These are phyloP conservation scores for Rhazya stricta DNA, from an alignment of 257 asterid species.

Conservation along the genomic window DNA sequence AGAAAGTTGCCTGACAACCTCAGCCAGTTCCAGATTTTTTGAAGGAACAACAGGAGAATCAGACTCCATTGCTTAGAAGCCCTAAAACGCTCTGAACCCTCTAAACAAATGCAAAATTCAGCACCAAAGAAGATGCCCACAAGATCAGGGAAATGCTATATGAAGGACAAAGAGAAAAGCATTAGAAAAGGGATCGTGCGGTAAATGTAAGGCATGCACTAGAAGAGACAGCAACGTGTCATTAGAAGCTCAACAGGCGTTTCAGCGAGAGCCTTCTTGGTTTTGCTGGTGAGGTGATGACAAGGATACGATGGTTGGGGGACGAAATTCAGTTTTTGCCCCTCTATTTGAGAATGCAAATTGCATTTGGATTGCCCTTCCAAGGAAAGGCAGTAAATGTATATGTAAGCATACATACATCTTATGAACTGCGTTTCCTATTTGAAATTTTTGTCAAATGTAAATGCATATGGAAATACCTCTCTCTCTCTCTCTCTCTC, in stretches of 20 bases:
- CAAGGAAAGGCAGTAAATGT: not conserved
- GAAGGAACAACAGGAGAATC: not conserved
- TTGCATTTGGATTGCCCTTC: not conserved
- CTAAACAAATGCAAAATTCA: not conserved
- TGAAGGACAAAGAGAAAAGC: not conserved
- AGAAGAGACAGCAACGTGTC: not conserved
- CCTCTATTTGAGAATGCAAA: conserved; percentile 2
- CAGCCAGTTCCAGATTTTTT: not conserved
- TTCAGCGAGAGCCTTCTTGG: not conserved
- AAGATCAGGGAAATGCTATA: not conserved
- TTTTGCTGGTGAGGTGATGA: not conserved
- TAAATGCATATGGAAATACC: not conserved
- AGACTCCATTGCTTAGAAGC: not conserved
- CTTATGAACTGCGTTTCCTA: not conserved
- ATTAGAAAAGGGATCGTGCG: not conserved
- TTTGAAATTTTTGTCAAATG: not conserved
- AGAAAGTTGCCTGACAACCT: not conserved
- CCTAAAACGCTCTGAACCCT: not conserved
- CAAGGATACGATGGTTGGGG: not conserved
- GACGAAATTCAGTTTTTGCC: not conserved
- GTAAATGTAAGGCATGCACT: conserved; percentile 1
- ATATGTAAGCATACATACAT: not conserved
- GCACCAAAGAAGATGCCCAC: not conserved
- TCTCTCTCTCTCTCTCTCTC: no score
- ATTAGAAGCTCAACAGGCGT: not conserved